Conservation (phyloP, 1,139 yeast species). For the Scheffersomyces quercinus region DNA sequence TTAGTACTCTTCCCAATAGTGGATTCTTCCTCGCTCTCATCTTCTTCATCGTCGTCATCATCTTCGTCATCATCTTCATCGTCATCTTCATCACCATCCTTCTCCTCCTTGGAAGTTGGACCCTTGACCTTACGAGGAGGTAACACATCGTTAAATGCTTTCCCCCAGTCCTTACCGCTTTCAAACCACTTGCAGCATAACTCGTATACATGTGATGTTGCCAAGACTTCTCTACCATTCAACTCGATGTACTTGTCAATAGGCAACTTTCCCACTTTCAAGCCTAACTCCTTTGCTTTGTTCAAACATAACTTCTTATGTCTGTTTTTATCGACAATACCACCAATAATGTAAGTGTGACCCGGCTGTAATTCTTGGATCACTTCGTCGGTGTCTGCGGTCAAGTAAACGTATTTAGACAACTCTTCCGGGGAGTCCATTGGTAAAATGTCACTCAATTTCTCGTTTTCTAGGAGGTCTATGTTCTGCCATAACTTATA, state of each 20-base stretch:
- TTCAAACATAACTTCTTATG: conserved; percentile 79
- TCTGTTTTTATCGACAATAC: conserved; percentile 94
- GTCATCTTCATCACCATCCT: conserved; percentile 7
- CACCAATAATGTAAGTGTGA: conserved; percentile 85
- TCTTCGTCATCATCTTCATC: conserved; percentile 6
- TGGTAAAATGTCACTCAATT: conserved; percentile 37
- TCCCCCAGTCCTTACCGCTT: conserved; percentile 69
- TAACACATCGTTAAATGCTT: conserved; percentile 78
- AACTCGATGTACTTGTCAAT: conserved; percentile 81
- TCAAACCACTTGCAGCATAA: conserved; percentile 81
- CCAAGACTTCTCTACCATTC: conserved; percentile 84
- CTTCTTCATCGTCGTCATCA: conserved; percentile 8
- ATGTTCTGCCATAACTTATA: conserved; percentile 69
- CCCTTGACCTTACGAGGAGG: conserved; percentile 70
- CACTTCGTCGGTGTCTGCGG: conserved; percentile 81
- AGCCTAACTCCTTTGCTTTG: conserved; percentile 75
- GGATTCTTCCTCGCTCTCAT: conserved; percentile 6
- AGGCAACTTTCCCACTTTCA: conserved; percentile 78
- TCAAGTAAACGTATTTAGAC: conserved; percentile 62
- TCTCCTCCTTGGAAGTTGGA: conserved; percentile 6
- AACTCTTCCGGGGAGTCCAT: conserved; percentile 33
- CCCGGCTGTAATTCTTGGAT: conserved; percentile 64
- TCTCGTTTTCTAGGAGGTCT: conserved; percentile 47
- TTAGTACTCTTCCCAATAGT: no score
- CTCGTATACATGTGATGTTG: conserved; percentile 94